Percentiles rank a stretch among this genome's conserved stretches.
Conservation (phyloP, 2,329 filamentous ascomycete species). For the Alternaria atra region DNA sequence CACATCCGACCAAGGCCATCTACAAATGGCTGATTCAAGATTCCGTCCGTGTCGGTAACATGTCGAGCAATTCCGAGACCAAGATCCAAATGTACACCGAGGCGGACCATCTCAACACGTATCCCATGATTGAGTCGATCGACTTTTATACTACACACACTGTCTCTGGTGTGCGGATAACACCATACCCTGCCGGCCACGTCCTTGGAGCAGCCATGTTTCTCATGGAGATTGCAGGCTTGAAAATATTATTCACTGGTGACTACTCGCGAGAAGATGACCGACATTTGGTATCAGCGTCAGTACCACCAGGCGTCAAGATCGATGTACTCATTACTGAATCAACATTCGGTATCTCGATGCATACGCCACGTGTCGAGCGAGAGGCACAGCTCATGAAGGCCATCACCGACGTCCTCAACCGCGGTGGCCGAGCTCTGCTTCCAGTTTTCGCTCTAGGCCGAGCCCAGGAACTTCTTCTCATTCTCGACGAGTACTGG, state of each 20-base stretch:
- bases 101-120: slow-evolving; percentile 91
- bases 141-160: slow-evolving; percentile 98
- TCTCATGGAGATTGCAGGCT: slow-evolving; percentile 92
- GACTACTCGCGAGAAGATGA: slow-evolving; percentile 98
- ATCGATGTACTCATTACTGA: slow-evolving; percentile 97
- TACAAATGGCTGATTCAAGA: slow-evolving; percentile 99
- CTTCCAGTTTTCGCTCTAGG: slow-evolving; percentile 97
- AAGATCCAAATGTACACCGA: slow-evolving; percentile 85
- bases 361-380: slow-evolving; percentile 88
- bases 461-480: slow-evolving; percentile 88
- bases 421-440: slow-evolving; percentile 88
- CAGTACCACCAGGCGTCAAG: slow-evolving; percentile 87
- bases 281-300: slow-evolving; percentile 91
- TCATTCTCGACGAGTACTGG: slow-evolving; percentile 99
- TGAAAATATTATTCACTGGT: slow-evolving; percentile 97
- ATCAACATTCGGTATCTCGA: slow-evolving; percentile 95
- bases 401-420: slow-evolving; percentile 88
- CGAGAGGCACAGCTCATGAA: slow-evolving; percentile 95
- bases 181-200: slow-evolving; percentile 95
- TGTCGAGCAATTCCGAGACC: slow-evolving; percentile 67
- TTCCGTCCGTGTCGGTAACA: slow-evolving; percentile 87
- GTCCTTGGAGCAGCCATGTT: slow-evolving; percentile 99
- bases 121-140: slow-evolving; percentile 94
- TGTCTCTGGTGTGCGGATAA: slow-evolving; percentile 94
- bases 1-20: slow-evolving; percentile 97